These are phyloP conservation scores for Cunninghamia lanceolata DNA, from an alignment of 75 land plant species.

Conservation along the genomic window DNA sequence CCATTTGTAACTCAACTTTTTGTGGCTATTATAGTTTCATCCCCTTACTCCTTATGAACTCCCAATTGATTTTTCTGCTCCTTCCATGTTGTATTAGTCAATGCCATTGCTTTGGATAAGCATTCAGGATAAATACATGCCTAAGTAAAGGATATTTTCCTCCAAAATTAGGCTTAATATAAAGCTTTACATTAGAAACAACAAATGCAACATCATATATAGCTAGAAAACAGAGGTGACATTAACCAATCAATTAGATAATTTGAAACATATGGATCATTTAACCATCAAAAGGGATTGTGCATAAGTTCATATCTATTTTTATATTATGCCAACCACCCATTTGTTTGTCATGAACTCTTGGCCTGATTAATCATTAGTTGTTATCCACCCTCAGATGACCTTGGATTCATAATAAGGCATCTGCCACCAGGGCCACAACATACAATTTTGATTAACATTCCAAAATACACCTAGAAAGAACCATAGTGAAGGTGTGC, in stretches of 20 bases:
- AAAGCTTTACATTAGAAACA: not conserved
- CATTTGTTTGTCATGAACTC: too few relatives aligned
- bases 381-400: too few relatives aligned
- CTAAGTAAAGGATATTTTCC: not conserved
- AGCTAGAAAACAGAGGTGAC: not conserved
- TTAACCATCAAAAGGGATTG: too few relatives aligned
- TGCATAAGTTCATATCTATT: not conserved
- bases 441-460: too few relatives aligned
- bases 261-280: not conserved
- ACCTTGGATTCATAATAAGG: too few relatives aligned
- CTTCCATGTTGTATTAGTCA: not conserved
- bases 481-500: not conserved
- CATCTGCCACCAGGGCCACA: too few relatives aligned
- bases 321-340: too few relatives aligned
- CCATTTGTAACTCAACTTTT: not conserved
- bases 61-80: not conserved
- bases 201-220: not conserved
- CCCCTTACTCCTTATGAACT: not conserved
- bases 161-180: not conserved
- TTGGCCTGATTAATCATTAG: too few relatives aligned
- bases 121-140: not conserved
- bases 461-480: too few relatives aligned
- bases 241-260: not conserved
- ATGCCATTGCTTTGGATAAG: not conserved
- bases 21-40: not conserved